Evolutionary conservation across 164 flowering plant species (phyloP).

Genomic region (Aristolochia contorta): DNA sequence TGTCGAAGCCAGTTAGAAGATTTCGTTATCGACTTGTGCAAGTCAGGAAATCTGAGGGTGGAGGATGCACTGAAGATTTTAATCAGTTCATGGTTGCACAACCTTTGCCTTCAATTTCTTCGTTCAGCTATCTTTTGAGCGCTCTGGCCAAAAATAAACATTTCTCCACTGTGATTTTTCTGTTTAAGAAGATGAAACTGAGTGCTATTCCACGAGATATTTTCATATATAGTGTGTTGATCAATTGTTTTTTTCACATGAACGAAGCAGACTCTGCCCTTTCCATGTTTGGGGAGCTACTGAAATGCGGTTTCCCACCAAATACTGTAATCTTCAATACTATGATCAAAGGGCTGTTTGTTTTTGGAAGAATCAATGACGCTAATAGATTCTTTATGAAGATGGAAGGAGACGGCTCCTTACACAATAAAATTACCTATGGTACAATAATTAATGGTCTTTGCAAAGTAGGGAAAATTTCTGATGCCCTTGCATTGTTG

Average conservation of each 20-base stretch:
- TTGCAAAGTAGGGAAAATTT: conserved; percentile 28
- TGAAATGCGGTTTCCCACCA: not conserved
- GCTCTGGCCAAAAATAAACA: not conserved
- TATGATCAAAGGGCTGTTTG: not conserved
- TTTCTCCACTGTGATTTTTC: not conserved
- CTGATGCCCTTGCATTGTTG: conserved; percentile 18
- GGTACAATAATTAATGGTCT: conserved; percentile 32
- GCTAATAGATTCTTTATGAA: conserved; percentile 2
- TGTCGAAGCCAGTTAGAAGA: not conserved
- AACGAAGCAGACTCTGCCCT: not conserved
- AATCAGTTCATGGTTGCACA: not conserved
- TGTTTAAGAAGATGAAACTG: conserved; percentile 1
- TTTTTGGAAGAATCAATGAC: not conserved
- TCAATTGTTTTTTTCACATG: conserved; percentile 1
- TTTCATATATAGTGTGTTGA: not conserved
- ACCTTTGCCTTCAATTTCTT: not conserved
- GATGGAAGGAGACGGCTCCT: conserved; percentile 21
- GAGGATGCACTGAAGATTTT: not conserved
- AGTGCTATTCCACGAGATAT: not conserved
- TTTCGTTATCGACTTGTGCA: not conserved
- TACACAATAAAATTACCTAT: conserved; percentile 29
- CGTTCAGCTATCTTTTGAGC: not conserved
- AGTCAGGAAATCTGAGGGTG: not conserved
- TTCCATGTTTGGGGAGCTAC: not conserved
- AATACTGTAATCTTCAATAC: not conserved